Evolutionary conservation across 129 eudicot genomes (phyloP).

Genomic region (Lactuca sativa): DNA sequence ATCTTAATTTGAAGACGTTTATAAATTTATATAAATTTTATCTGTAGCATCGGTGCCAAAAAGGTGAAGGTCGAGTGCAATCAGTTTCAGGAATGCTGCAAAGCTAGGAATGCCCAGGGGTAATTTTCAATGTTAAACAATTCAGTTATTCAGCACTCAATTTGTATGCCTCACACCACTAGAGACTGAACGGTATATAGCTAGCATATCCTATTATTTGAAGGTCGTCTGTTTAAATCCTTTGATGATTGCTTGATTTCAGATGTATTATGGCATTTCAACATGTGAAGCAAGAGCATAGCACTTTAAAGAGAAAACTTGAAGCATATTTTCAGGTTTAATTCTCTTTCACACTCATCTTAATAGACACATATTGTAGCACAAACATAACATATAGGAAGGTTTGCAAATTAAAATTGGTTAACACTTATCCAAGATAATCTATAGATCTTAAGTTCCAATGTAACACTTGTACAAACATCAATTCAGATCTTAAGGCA

Average conservation of each 20-base stretch:
- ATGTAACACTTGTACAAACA: background rate
- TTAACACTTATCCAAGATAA: too few species aligned
- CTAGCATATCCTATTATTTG: background rate
- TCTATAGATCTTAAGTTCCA: background rate
- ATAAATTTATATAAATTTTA: slow-evolving; percentile 18
- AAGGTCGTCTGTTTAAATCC: background rate
- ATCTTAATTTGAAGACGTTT: background rate
- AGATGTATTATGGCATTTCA: slow-evolving; percentile 69
- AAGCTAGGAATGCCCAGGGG: slow-evolving; percentile 61
- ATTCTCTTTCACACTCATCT: slow-evolving; percentile 1
- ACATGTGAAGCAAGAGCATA: slow-evolving; percentile 70
- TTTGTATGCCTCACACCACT: too few species aligned
- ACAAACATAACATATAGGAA: background rate
- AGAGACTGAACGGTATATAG: background rate
- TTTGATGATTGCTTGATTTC: slow-evolving; percentile 15
- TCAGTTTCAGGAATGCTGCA: slow-evolving; percentile 57
- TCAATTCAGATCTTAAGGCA: slow-evolving; percentile 29
- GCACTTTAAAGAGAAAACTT: slow-evolving; percentile 62
- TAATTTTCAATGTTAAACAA: slow-evolving; percentile 19
- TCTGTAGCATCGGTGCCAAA: slow-evolving; percentile 79
- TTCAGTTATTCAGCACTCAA: background rate
- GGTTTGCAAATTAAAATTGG: background rate
- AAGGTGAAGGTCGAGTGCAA: slow-evolving; percentile 59
- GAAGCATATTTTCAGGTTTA: slow-evolving; percentile 76
- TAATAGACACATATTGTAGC: background rate